A percentile compares a stretch with the other conserved stretches of the same genome.
Conservation (phyloP, 2,329 filamentous ascomycete species). For the Metarhizium brunneum region DNA sequence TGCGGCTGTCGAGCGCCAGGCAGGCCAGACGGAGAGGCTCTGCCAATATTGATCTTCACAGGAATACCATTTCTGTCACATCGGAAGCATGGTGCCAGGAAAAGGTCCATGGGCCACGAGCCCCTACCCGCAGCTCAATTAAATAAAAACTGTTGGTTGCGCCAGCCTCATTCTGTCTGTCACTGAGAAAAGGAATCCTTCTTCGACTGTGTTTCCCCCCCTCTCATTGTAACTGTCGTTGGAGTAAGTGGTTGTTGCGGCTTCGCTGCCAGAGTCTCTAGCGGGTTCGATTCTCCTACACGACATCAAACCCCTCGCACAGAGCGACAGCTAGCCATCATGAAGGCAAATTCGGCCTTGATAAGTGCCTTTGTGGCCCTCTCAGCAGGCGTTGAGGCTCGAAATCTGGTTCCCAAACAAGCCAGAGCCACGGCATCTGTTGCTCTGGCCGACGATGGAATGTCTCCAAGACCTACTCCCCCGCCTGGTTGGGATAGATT, state of each 20-base stretch:
- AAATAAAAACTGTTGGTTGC: not conserved
- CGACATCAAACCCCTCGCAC: not conserved
- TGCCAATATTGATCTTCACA: not conserved
- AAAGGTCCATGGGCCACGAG: not conserved
- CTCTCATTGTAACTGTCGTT: not conserved
- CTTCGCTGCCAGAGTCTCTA: not conserved
- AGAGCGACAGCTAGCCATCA: conserved; percentile 6
- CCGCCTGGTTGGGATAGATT: conserved; percentile 26
- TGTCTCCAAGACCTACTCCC: conserved; percentile 31
- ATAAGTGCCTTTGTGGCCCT: conserved; percentile 10
- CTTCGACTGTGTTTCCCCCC: not conserved
- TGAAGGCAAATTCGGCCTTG: conserved; percentile 19
- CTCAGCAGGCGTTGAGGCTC: conserved; percentile 18
- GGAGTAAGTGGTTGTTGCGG: not conserved
- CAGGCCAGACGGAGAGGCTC: not conserved
- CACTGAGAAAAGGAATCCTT: not conserved
- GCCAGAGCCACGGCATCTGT: conserved; percentile 26
- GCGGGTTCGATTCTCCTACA: not conserved
- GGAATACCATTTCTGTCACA: not conserved
- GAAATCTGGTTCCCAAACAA: conserved; percentile 9
- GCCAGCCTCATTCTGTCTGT: not conserved
- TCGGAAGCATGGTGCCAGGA: not conserved
- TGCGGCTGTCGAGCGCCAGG: no score
- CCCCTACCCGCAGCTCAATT: not conserved
- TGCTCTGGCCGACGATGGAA: conserved; percentile 23